Evolutionary conservation across 2,329 filamentous ascomycete species (phyloP), one percentile per base, ranked within the genome.

Genomic region (Diaporthe citri): DNA sequence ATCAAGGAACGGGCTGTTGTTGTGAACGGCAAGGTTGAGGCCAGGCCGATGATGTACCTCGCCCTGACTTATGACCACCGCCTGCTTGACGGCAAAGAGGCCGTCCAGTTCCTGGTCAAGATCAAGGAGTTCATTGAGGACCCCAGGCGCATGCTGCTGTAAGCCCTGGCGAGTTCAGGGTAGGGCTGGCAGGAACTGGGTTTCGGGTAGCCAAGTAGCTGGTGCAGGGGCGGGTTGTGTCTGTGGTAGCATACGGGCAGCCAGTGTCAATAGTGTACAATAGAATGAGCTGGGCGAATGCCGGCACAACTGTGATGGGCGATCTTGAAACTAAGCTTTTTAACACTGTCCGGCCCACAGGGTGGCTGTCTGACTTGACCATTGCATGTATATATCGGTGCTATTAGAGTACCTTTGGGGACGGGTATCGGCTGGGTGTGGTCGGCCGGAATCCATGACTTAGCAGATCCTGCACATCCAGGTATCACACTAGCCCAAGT

Each of bases 11-110:
- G 94, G 81, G 92, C 96, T 3, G 92, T 98, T 71, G 96, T 90
- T 36, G 89, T 98, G 77, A 95, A 98, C 81, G 97, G 97, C 82
- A 97, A 98, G 88, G 89, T 98, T 74, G 96, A 98, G 85, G 94
- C 98, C 79, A 91, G 97, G 79, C 97, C 97, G n/a, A 98, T 99
- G 95, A 99, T 99, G 97, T 98, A 98, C 85, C 91, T 99, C 78
- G 97, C 97, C 56, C 90, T 99, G 76, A 99, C 97, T 20, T 99
- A 99, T 83, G 97, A 99, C 84, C 97, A 99, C 87, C 94, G 97
- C 82, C 91, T 99, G 67, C 89, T 99, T 34, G 97, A 98, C 84
- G 97, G 97, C 69, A 92, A 96, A 83, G 96, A 98, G 87, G 97
- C 96, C 62, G 95, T 98, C 55, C 97, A 96, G 77, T 98, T 98